Evolutionary conservation across 108 stramenopile genomes (phyloP), one percentile per base, ranked within the genome.

Genomic region (Mediolabrus comicus): DNA sequence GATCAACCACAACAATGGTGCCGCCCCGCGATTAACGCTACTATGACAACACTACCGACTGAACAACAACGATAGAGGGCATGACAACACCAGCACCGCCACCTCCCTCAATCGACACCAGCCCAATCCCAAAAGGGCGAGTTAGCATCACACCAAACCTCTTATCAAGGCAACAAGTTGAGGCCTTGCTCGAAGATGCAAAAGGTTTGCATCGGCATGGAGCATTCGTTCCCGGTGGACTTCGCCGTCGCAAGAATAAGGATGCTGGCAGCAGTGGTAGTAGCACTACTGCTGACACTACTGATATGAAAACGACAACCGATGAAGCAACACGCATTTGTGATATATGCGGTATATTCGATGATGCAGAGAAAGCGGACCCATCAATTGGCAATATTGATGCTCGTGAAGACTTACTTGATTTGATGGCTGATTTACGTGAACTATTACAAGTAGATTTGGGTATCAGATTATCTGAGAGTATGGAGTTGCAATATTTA

Each of bases 401-500:
- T n/a, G 59, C 66, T n/a, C 16, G 66, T 9, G 66, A 67, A 3
- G 66, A 62, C 22, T 28, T 67, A 3, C 22, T 67, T 10, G 66
- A 67, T 27, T 17, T 67, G 10, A 55, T 67, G 24, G 55, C 38
- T 14, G 59, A 61, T n/a, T 34, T 67, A 59, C 26, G 66, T 1
- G 66, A 61, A 0, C 7, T 41, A 3, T 33, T 67, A 16, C 59
- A 62, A 62, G 10, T 1, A 17, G 27, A 60, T 7, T 59, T 67
- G 26, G 27, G 27, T 8, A 1, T 67, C 24, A 34, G 59, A 25
- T n/a, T 67, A 8, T 67, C 41, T 14, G 59, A 60, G 59, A 34
- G 14, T 35, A 67, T 67, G 66, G 66, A 67, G 60, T 14, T 67
- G 38, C 66, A 67, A 25, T 67, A 67, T 34, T 55, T 67, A 10